These are phyloP conservation scores for Globisporangium paroecandrum DNA, from an alignment of 352 stramenopile species.

Conservation along the genomic window DNA sequence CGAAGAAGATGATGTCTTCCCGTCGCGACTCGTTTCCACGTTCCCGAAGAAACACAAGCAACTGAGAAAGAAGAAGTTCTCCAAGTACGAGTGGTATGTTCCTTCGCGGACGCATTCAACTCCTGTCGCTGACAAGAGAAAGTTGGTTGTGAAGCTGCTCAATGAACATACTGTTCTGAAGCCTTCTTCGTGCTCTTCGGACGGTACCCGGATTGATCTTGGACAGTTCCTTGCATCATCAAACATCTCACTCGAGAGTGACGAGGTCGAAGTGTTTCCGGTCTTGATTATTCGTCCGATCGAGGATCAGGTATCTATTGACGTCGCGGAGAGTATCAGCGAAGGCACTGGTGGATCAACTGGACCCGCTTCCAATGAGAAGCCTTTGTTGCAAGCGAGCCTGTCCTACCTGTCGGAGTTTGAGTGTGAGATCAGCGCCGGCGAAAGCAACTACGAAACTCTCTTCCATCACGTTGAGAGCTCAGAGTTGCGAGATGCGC, in stretches of 20 bases:
- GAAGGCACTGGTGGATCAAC: neutral
- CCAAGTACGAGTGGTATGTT: slow-evolving; percentile 21
- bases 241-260: slow-evolving; percentile 44
- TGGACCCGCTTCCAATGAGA: neutral
- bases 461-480: slow-evolving; percentile 49
- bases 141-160: slow-evolving; percentile 35
- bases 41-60: slow-evolving; percentile 23
- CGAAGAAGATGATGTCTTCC: slow-evolving; percentile 26
- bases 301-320: slow-evolving; percentile 18
- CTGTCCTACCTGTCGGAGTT: slow-evolving; percentile 51
- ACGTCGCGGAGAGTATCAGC: neutral
- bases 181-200: slow-evolving; percentile 28
- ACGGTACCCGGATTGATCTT: slow-evolving; percentile 20
- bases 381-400: slow-evolving; percentile 17
- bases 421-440: slow-evolving; percentile 48
- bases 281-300: slow-evolving; percentile 51
- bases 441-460: slow-evolving; percentile 57
- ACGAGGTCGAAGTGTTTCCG: slow-evolving; percentile 65
- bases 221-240: slow-evolving; percentile 45
- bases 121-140: slow-evolving; percentile 17
- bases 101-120: slow-evolving; percentile 11
- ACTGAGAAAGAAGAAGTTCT: slow-evolving; percentile 23
- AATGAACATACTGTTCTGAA: slow-evolving; percentile 36
- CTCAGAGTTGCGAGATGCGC: slow-evolving; percentile 32
- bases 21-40: slow-evolving; percentile 37